Evolutionary conservation across 257 asterid species (phyloP).

Genomic region (Przewalskia tangutica): DNA sequence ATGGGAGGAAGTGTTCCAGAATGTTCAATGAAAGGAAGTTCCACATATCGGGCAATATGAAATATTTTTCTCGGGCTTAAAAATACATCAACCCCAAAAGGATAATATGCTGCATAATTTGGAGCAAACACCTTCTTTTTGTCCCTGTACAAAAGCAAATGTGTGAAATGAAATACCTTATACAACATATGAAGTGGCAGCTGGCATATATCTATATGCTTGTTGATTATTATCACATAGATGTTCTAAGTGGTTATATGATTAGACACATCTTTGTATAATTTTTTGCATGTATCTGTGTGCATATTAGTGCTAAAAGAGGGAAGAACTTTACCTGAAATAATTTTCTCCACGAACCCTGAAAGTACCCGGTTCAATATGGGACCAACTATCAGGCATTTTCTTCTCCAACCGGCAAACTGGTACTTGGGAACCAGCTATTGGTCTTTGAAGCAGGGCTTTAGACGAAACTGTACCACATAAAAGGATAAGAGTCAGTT

Average conservation of each 20-base stretch:
- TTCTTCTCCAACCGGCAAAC: conserved; percentile 78
- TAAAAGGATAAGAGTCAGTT: conserved; percentile 1
- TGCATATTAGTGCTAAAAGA: background rate
- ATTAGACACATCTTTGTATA: background rate
- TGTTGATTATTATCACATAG: background rate
- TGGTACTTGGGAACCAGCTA: conserved; percentile 93
- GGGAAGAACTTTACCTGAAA: conserved; percentile 37
- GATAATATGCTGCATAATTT: conserved; percentile 74
- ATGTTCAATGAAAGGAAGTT: conserved; percentile 49
- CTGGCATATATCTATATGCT: background rate
- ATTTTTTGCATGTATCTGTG: background rate
- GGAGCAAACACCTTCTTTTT: conserved; percentile 78
- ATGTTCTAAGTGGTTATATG: background rate
- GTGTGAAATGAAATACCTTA: conserved; percentile 3
- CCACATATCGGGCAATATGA: conserved; percentile 79
- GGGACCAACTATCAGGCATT: conserved; percentile 88
- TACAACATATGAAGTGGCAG: background rate
- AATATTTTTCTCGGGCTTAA: conserved; percentile 66
- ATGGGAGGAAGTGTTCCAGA: conserved; percentile 74
- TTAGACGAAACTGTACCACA: conserved; percentile 67
- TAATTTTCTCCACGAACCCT: conserved; percentile 77
- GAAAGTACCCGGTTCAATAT: conserved; percentile 69
- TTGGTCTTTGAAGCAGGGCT: conserved; percentile 58
- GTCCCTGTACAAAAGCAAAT: conserved; percentile 44
- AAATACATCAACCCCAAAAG: conserved; percentile 88